Evolutionary conservation across 345 rosid species (phyloP).

Genomic region (Rhodomyrtus tomentosa): DNA sequence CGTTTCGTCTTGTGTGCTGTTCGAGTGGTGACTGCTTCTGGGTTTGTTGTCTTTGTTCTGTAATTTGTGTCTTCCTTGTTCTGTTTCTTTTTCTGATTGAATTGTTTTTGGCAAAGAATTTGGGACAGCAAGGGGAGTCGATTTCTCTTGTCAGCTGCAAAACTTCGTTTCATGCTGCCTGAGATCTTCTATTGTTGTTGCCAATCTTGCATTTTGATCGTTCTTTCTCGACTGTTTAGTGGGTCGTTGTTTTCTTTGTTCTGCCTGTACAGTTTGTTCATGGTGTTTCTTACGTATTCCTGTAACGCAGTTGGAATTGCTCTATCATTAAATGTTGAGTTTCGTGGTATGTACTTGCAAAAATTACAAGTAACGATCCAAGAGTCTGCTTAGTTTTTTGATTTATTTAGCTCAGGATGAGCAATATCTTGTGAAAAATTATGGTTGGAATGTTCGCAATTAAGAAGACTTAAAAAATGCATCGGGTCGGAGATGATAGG

Average conservation of each 20-base stretch:
- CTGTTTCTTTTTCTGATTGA: background rate
- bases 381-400: background rate
- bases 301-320: background rate
- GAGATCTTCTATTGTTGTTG: background rate
- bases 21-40: background rate
- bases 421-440: background rate
- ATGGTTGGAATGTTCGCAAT: background rate
- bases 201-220: background rate
- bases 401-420: background rate
- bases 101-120: background rate
- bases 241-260: background rate
- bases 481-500: background rate
- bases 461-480: background rate
- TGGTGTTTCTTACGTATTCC: too few relatives aligned
- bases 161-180: background rate
- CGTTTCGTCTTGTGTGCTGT: background rate
- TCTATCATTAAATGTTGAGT: background rate
- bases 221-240: background rate
- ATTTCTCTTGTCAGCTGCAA: background rate
- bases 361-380: background rate
- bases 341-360: background rate
- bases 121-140: background rate
- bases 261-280: background rate
- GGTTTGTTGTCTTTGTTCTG: background rate
- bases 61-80: background rate